These are phyloP conservation scores for Planoprotostelium fungivorum DNA, from an alignment of 78 protist genomes.

Conservation along the genomic window DNA sequence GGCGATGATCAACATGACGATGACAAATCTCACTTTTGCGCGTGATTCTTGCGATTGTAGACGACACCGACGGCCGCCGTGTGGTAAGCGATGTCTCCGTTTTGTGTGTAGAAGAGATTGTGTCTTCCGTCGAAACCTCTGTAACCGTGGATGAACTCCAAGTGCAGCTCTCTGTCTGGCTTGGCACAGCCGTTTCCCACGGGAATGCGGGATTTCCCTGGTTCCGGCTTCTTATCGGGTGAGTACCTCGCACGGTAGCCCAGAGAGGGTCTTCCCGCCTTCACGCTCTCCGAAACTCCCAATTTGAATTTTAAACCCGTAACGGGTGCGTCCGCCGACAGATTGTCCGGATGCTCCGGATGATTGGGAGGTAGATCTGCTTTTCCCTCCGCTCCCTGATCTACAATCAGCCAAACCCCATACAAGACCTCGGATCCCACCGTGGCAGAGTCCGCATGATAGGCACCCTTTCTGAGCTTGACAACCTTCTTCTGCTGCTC, in stretches of 20 bases:
- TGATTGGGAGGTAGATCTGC: not conserved
- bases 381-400: not conserved
- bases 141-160: constrained; percentile 43
- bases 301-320: not conserved
- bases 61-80: constrained; percentile 33
- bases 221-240: not conserved
- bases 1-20: not conserved
- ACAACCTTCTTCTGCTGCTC: not conserved
- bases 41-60: constrained; percentile 4
- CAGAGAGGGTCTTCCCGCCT: not conserved
- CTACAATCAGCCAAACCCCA: not conserved
- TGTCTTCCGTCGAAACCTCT: constrained; percentile 19
- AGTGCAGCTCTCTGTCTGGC: not conserved
- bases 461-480: not conserved
- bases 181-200: not conserved
- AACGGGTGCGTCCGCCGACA: not conserved
- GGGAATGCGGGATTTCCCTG: not conserved
- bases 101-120: not conserved
- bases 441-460: no score
- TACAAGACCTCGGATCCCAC: no score
- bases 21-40: not conserved
- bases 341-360: not conserved
- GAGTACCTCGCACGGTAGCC: not conserved
- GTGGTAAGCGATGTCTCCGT: constrained; percentile 1
- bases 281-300: not conserved